Evolutionary conservation across 441 rosid genomes (phyloP).

Genomic region (Arabidopsis lyrata): DNA sequence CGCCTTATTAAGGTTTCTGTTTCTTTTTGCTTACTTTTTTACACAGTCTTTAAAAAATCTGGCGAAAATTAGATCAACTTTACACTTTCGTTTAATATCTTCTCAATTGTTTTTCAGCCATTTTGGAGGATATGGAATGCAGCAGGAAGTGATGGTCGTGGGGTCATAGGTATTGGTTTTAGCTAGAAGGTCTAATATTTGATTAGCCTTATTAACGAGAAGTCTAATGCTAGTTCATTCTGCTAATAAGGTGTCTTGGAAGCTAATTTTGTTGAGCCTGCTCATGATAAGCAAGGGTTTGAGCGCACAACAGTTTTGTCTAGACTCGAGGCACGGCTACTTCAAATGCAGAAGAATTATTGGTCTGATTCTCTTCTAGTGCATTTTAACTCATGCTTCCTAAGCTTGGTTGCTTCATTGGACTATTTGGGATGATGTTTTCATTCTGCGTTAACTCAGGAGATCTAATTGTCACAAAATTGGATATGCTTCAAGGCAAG

Average conservation of each 20-base stretch:
- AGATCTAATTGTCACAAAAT: constrained; percentile 63
- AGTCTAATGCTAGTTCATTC: constrained; percentile 37
- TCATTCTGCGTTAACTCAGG: constrained; percentile 51
- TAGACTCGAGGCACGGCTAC: constrained; percentile 65
- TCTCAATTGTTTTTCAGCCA: constrained; percentile 61
- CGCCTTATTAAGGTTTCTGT: constrained; percentile 85
- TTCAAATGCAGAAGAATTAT: constrained; percentile 85
- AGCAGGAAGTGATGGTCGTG: constrained; percentile 94
- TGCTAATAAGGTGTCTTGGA: constrained; percentile 77
- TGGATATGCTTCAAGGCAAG: constrained; percentile 74
- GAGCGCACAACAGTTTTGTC: constrained; percentile 76
- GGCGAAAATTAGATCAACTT: background rate
- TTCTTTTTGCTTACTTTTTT: constrained; percentile 11
- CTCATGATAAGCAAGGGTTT: constrained; percentile 85
- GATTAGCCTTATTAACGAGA: constrained; percentile 5
- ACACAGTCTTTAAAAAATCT: background rate
- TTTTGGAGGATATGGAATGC: constrained; percentile 99
- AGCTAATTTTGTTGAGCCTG: constrained; percentile 84
- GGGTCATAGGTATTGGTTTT: constrained; percentile 75
- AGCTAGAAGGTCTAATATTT: constrained; percentile 31
- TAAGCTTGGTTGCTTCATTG: constrained; percentile 6
- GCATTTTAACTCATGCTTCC: constrained; percentile 4
- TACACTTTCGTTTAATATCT: background rate
- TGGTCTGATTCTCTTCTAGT: constrained; percentile 60
- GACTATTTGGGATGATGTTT: constrained; percentile 15